Conservation (phyloP, 2,329 filamentous ascomycete species). For the Akanthomyces dipterigenus region DNA sequence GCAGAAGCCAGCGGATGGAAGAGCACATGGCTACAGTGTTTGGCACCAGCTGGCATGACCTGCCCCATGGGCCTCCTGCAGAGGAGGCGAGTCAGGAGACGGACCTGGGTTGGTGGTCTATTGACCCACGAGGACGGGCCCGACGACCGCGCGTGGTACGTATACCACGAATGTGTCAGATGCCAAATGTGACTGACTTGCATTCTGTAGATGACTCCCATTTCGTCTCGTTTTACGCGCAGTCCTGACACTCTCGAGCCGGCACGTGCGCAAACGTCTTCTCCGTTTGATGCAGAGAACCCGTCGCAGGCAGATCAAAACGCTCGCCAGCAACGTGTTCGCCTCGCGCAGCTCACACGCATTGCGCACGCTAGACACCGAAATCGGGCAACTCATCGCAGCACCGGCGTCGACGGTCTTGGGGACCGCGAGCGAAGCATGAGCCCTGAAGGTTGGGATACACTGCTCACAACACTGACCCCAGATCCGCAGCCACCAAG, state of each 20-base stretch:
- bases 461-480: conserved; percentile 69
- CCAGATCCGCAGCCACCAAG: conserved; percentile 78
- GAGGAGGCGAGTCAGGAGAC: conserved; percentile 13
- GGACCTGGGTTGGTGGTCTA: conserved; percentile 21
- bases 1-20: conserved; percentile 17
- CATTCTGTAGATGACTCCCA: conserved; percentile 32
- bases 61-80: conserved; percentile 6
- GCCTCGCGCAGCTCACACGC: neutral
- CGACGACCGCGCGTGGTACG: conserved; percentile 20
- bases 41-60: conserved; percentile 15
- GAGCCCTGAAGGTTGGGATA: conserved; percentile 77
- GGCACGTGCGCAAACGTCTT: neutral
- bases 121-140: conserved; percentile 17
- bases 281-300: neutral
- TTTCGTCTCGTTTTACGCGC: conserved; percentile 10
- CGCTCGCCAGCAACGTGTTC: neutral
- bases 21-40: conserved; percentile 23
- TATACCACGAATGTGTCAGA: neutral
- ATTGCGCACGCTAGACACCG: neutral
- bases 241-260: conserved; percentile 8
- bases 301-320: neutral
- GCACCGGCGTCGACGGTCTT: conserved; percentile 55
- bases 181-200: conserved; percentile 49
- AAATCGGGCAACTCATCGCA: conserved; percentile 3
- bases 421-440: conserved; percentile 79